Percentiles rank a stretch among this genome's conserved stretches.
These are phyloP conservation scores for Colletotrichum sp. DNA, from an alignment of 2,329 filamentous ascomycete species.

Conservation along the genomic window DNA sequence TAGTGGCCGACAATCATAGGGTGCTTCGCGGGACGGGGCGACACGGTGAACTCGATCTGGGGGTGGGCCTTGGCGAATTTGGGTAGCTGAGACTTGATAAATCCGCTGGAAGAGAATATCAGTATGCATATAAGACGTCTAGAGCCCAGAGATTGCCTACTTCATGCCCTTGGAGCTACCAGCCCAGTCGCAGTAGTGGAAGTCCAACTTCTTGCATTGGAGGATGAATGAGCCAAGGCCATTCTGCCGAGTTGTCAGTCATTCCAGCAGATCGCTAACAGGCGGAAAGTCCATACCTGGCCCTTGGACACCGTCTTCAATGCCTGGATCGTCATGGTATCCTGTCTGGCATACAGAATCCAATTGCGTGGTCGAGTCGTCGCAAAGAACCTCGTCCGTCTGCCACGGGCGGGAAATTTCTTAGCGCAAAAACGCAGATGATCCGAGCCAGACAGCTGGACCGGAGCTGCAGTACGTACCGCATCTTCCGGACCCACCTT, in stretches of 20 bases:
- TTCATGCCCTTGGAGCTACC: conserved; percentile 96
- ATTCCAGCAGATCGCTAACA: too few relatives aligned
- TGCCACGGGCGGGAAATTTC: conserved; percentile 14
- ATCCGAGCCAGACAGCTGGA: not conserved
- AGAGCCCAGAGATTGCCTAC: conserved; percentile 47
- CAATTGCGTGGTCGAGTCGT: not conserved
- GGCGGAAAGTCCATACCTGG: conserved; percentile 46
- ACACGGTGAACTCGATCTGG: conserved; percentile 89
- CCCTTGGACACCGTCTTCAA: conserved; percentile 57
- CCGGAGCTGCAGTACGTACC: conserved; percentile 12
- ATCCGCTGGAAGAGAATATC: conserved; percentile 60
- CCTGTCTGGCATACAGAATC: conserved; percentile 9
- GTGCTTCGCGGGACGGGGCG: conserved; percentile 87
- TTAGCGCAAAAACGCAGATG: conserved; percentile 15
- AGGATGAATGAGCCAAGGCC: conserved; percentile 96
- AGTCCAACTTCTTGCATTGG: conserved; percentile 94
- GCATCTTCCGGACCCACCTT: not conserved
- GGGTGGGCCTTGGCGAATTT: conserved; percentile 83
- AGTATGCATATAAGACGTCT: conserved; percentile 19
- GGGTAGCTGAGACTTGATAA: conserved; percentile 79
- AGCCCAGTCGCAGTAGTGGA: conserved; percentile 97
- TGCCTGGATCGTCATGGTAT: conserved; percentile 59
- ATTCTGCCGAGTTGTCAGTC: conserved; percentile 64
- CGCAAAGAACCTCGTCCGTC: conserved; percentile 1
- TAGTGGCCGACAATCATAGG: conserved; percentile 89